phyloP scores from a whole-genome alignment of 2,329 filamentous ascomycete species.

The Colletotrichum sp. region DNA sequence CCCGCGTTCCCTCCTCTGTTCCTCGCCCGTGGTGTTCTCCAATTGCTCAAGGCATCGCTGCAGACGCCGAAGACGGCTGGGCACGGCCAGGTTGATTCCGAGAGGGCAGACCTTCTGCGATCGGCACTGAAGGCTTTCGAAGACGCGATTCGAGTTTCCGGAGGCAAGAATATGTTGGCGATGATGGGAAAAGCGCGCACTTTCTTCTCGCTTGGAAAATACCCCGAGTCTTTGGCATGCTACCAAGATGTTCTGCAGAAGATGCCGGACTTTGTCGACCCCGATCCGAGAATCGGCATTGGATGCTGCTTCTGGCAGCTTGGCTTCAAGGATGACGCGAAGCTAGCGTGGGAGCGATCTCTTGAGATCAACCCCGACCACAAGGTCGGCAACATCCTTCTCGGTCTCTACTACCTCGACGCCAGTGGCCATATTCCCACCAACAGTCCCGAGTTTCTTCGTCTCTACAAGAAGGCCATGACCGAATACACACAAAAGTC shows the following conservation, averaged over 20 bases:
- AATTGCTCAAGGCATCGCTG: conserved; percentile 85
- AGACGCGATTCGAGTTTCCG: conserved; percentile 84
- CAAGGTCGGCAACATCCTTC: conserved; percentile 87
- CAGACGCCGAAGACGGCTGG: conserved; percentile 75
- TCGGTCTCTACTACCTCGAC: conserved; percentile 90
- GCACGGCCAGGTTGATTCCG: conserved; percentile 69
- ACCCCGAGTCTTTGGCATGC: conserved; percentile 77
- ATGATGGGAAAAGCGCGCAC: conserved; percentile 88
- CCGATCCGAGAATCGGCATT: conserved; percentile 94
- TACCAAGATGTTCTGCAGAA: conserved; percentile 89
- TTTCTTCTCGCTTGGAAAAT: conserved; percentile 85
- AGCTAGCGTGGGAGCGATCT: conserved; percentile 85
- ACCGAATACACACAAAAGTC: conserved; percentile 92
- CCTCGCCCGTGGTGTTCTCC: conserved; percentile 87
- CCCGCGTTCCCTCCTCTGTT: conserved; percentile 91
- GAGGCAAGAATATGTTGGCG: conserved; percentile 89
- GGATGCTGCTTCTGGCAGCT: conserved; percentile 98
- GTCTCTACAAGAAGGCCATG: conserved; percentile 91
- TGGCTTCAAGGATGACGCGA: conserved; percentile 92
- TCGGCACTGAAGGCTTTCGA: conserved; percentile 93
- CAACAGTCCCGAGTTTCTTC: conserved; percentile 83
- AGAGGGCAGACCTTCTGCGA: conserved; percentile 79
- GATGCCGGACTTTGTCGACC: conserved; percentile 87
- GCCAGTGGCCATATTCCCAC: conserved; percentile 82
- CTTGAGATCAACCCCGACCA: conserved; percentile 82